phyloP scores from a whole-genome alignment of 148 eudicot genomes.

The Cornus suecica region DNA sequence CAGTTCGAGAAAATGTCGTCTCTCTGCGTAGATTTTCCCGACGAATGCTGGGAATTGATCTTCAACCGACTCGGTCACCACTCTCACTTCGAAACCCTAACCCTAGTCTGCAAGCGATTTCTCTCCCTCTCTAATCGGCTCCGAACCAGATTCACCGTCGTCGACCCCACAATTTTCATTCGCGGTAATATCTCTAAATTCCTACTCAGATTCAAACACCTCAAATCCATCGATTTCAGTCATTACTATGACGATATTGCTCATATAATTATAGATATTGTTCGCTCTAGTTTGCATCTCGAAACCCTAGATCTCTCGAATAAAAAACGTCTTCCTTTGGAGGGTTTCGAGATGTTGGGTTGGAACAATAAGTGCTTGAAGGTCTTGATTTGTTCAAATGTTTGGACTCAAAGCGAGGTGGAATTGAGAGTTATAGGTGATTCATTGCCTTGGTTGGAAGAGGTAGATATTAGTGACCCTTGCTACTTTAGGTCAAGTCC shows the following conservation, averaged over 20 bases:
- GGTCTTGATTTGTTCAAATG: conserved; percentile 30
- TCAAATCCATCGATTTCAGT: conserved; percentile 40
- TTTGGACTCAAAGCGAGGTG: conserved; percentile 24
- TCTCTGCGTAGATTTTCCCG: conserved; percentile 7
- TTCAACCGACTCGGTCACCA: conserved; percentile 35
- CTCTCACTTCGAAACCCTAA: conserved; percentile 40
- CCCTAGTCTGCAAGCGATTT: conserved; percentile 51
- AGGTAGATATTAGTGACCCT: conserved; percentile 37
- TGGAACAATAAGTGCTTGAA: conserved; percentile 23
- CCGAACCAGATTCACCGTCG: conserved; percentile 33
- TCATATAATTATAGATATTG: conserved; percentile 24
- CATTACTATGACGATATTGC: conserved; percentile 18
- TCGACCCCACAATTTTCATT: conserved; percentile 26
- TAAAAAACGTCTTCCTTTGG: conserved; percentile 24
- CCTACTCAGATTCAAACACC: conserved; percentile 38
- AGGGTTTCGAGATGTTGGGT: conserved; percentile 18
- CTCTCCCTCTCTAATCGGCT: conserved; percentile 53
- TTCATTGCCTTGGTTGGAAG: conserved; percentile 43
- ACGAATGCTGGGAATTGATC: conserved; percentile 71
- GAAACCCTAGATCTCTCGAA: conserved; percentile 40
- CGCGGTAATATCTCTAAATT: conserved; percentile 35
- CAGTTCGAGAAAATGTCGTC: background rate
- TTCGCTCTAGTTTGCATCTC: conserved; percentile 22
- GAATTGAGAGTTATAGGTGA: conserved; percentile 32
- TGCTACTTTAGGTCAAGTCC: background rate